Percentiles rank a stretch among this genome's conserved stretches.
Evolutionary conservation across 805 yeast species (phyloP).

Genomic region (Saccharomyces kudriavzevii): DNA sequence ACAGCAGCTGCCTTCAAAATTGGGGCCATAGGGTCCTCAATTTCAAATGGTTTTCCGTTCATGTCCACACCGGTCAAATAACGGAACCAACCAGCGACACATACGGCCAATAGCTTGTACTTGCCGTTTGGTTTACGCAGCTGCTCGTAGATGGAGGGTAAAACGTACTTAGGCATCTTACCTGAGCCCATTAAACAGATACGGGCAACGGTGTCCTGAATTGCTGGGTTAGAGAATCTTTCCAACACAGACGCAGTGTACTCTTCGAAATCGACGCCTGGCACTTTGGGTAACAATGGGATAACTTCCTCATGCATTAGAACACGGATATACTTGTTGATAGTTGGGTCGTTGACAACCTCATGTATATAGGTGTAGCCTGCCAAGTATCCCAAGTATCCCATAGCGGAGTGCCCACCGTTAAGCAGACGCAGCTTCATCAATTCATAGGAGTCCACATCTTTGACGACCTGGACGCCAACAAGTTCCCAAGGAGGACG

Average conservation of each 20-base stretch:
- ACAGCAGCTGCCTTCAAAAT: constrained; percentile 3
- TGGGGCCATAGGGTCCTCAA: constrained; percentile 5
- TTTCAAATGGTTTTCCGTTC: constrained; percentile 2
- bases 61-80: constrained; percentile 5
- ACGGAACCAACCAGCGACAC: constrained; percentile 9
- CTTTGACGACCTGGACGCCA: constrained; percentile 5
- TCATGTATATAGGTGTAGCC: neutral
- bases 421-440: neutral
- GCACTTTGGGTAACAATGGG: constrained; percentile 3
- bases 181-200: constrained; percentile 8
- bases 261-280: constrained; percentile 4
- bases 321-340: neutral
- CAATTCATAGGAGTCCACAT: constrained; percentile 6
- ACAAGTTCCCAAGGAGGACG: constrained; percentile 5
- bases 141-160: constrained; percentile 6
- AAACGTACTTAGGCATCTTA: constrained; percentile 7
- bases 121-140: constrained; percentile 1
- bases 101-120: constrained; percentile 1
- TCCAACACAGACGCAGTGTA: constrained; percentile 5
- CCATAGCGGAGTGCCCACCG: neutral
- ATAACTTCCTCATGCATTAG: constrained; percentile 5
- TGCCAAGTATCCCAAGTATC: neutral
- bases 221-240: constrained; percentile 6
- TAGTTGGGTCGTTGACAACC: neutral
- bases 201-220: constrained; percentile 5